These are phyloP conservation scores for Ceratobasidium sp. DNA, from an alignment of 1,284 basidiomycete species.

Conservation along the genomic window DNA sequence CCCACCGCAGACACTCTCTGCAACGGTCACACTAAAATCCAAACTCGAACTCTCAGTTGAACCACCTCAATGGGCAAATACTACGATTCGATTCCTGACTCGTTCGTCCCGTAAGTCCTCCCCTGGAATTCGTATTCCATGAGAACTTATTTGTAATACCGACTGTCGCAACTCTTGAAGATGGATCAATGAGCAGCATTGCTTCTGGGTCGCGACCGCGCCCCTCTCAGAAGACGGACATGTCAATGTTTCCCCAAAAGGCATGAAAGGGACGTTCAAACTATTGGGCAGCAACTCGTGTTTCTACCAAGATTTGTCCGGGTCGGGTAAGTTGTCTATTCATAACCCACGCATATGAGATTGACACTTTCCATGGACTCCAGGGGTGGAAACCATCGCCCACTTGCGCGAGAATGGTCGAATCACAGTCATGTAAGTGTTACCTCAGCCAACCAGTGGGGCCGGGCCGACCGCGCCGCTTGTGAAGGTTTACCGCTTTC, in stretches of 20 bases:
- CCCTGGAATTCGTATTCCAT: not conserved
- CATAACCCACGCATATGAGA: not conserved
- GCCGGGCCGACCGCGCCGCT: not conserved
- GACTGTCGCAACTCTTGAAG: too few species aligned
- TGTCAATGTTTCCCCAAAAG: constrained; percentile 63
- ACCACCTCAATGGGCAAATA: constrained; percentile 54
- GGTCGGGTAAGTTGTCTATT: constrained; percentile 57
- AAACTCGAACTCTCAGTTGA: not conserved
- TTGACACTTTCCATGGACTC: not conserved
- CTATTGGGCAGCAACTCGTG: constrained; percentile 56
- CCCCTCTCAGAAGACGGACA: constrained; percentile 58
- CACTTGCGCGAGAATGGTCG: constrained; percentile 64
- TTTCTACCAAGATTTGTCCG: constrained; percentile 67
- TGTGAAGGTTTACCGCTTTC: constrained; percentile 27
- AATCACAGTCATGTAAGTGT: constrained; percentile 58
- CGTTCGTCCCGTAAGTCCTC: constrained; percentile 47
- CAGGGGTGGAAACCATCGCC: constrained; percentile 64
- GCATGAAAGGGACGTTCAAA: constrained; percentile 56
- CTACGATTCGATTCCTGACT: constrained; percentile 56
- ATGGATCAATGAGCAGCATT: constrained; percentile 61
- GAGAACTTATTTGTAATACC: not conserved
- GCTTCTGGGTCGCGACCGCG: constrained; percentile 66
- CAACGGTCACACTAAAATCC: not conserved
- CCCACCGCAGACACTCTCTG: not conserved
- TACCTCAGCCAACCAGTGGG: constrained; percentile 52